Base-by-base conservation (phyloP, 2,329 filamentous ascomycete genomes). In the Colletotrichum sojae region DNA sequence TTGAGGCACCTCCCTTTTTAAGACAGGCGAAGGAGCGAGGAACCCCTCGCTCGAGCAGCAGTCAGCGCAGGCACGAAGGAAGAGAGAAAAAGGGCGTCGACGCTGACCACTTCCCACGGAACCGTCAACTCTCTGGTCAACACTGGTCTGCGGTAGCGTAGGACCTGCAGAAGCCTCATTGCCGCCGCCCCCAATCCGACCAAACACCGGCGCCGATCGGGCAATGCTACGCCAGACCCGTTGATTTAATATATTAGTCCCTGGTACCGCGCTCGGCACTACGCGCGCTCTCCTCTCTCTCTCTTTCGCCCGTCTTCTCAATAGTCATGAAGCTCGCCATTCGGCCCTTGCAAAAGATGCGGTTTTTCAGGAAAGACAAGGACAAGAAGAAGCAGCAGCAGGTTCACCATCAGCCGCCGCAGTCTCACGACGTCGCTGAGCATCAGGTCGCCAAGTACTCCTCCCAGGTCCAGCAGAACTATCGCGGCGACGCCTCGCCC, bases 301-400 rank as follows among this genome's bases (percentile, higher is more conserved):
- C 52, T 25, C 57, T 52, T 54, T 45, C 10, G 8, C 9, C 31
- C 8, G 31, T 36, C 10, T 31, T 36, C 10, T 31, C 51, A 54
- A 57, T 20, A 18, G 20, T 49, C 61, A 71, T 69, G 71, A 67
- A 63, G 58, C 61, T 72, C 56, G 49, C 70, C 64, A 53, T 69
- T 48, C 63, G 70, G 68, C 60, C 62, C 57, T 43, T 72, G 52
- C 63, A 65, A 52, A 70, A 68, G 48, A 70, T 70, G 67, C 39
- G 58, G 53, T 70, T 70, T 58, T 72, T 71, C 27, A 51, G 57
- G 20, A 71, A 51, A 36, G 70, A 71, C 25, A 71, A 72, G 54
- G 69, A 72, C 53, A 72, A 72, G 69, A 72, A 71, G 57, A 69
- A 69, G 67, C 62, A 69, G 56, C 63, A 65, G 52, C 64, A 67